These are phyloP conservation scores for Quercus parvula DNA, from an alignment of 306 rosid species.

Conservation along the genomic window DNA sequence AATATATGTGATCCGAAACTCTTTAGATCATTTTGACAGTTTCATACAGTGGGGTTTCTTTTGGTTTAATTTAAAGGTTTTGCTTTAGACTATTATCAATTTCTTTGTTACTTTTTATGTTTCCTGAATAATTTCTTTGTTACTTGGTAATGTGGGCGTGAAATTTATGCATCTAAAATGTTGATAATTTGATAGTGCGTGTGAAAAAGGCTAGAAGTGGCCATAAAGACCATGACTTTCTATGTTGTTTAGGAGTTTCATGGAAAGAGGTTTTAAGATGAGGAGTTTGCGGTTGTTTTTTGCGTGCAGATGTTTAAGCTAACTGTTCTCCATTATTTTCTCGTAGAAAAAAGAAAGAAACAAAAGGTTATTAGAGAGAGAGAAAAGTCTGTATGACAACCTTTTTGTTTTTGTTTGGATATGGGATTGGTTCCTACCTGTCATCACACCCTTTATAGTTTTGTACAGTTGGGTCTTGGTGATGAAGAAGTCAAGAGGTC, in stretches of 20 bases:
- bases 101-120: neutral
- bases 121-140: neutral
- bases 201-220: neutral
- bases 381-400: neutral
- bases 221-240: too few relatives aligned
- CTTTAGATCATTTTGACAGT: slow-evolving; percentile 16
- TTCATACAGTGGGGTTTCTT: slow-evolving; percentile 7
- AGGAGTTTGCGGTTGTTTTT: neutral
- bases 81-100: neutral
- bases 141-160: neutral
- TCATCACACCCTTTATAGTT: slow-evolving; percentile 16
- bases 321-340: slow-evolving; percentile 8
- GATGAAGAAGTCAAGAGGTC: slow-evolving; percentile 25
- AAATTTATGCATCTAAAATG: too few relatives aligned
- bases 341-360: neutral
- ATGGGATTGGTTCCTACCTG: slow-evolving; percentile 20
- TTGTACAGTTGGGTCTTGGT: slow-evolving; percentile 17
- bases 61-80: neutral
- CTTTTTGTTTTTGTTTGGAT: slow-evolving; percentile 5
- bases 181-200: too few relatives aligned
- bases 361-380: neutral
- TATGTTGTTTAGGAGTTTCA: neutral
- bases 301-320: slow-evolving; percentile 1
- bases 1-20: neutral
- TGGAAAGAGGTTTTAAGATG: neutral